Base-by-base conservation (phyloP, 306 rosid species). In the Fragaria vesca region DNA sequence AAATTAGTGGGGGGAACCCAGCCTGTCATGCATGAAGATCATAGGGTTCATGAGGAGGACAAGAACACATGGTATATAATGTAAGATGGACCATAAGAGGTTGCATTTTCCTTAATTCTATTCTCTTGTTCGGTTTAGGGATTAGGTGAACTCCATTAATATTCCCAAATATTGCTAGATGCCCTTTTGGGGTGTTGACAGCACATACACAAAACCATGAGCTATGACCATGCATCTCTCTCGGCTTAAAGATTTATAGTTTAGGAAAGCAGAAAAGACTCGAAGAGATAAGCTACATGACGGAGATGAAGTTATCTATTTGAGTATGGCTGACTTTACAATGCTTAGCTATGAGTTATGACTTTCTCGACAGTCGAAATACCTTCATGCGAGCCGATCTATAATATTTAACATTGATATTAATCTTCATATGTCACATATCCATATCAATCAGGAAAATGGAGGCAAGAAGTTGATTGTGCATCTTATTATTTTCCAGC, bases 1-100 rank as follows among this genome's bases (percentile, higher is more conserved):
- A 17, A 17, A 66, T 66, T 66, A 66, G 17, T 66, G 20, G 10
- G 43, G 17, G 20, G 42, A 40, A 13, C 18, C 21, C 78, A 74
- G 55, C 18, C 69, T 74, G 69, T 42, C 26, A 58, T 42, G 24
- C 13, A 12, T 8, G 52, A 15, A 48, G 52, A 48, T 48, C 16
- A 3, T 13, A 48, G 52, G 18, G 52, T 48, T 48, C 52, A 48
- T 13, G 28, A 17, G 43, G 43, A 40, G 43, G 9, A 40, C 71
- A 61, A 17, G 9, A 28, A 61, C 78, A 28, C 78, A 75, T 75
- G 78, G 36, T 28, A 45, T 3, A 36, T 30, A 43, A 70, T 70
- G 40, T 13, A 5, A 66, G 28, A 16, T 5, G 76, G 68, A 74
- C 54, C 20, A 26, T 43, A 42, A 42, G 46, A 43, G 69, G 78